These are phyloP conservation scores for Closterium sp. DNA, from an alignment of 139 green algal species.

Conservation along the genomic window DNA sequence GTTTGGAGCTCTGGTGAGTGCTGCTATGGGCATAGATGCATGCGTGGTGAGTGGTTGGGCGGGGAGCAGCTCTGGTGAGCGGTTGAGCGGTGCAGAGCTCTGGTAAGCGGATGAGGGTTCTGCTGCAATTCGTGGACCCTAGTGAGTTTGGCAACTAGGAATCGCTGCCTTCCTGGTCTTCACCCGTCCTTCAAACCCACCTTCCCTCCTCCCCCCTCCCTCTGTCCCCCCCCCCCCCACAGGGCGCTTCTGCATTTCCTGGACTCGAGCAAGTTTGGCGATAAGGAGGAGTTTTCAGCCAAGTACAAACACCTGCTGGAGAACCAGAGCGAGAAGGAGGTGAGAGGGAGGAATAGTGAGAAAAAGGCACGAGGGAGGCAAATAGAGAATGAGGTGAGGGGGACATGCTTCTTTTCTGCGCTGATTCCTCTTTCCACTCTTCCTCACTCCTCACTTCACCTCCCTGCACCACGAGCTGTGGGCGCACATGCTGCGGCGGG, in stretches of 20 bases:
- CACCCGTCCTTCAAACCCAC: neutral
- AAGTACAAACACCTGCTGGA: constrained; percentile 41
- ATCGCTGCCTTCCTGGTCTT: neutral
- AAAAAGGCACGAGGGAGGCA: too few relatives aligned
- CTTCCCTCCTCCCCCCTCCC: neutral
- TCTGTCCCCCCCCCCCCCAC: neutral
- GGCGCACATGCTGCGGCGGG: constrained; percentile 86
- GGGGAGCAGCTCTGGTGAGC: neutral
- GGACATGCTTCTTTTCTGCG: too few relatives aligned
- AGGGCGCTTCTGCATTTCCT: constrained; percentile 85
- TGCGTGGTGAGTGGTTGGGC: neutral
- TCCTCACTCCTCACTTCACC: constrained; percentile 12
- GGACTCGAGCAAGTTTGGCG: constrained; percentile 73
- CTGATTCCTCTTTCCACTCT: neutral
- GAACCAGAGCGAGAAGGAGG: constrained; percentile 35
- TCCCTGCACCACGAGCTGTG: constrained; percentile 76
- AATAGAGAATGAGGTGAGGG: too few relatives aligned
- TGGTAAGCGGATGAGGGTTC: neutral
- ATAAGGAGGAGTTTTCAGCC: constrained; percentile 64
- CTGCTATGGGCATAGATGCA: neutral
- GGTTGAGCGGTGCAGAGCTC: neutral
- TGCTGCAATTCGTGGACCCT: too few relatives aligned
- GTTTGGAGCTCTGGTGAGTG: constrained; percentile 76
- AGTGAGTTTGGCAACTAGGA: too few relatives aligned
- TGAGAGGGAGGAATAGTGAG: neutral